Percentiles rank a stretch among this genome's conserved stretches.
phyloP scores from a whole-genome alignment of 805 yeast species.

The Saccharomycopsis oosterbeekiorum region DNA sequence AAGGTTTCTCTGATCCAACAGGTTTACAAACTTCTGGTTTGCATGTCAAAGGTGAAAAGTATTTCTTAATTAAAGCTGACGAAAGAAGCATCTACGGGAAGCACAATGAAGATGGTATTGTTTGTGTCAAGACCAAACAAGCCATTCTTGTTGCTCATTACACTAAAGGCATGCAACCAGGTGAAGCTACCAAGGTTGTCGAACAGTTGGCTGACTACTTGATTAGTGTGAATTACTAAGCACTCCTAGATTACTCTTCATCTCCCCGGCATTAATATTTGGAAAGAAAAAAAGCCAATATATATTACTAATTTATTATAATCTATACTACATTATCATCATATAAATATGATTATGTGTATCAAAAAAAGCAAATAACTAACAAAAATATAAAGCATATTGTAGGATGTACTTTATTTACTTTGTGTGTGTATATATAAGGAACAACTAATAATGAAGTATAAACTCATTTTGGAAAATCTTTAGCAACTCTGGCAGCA shows the following conservation, averaged over 20 bases:
- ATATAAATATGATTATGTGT: too few relatives aligned
- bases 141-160: slow-evolving; percentile 92
- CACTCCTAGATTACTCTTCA: not conserved
- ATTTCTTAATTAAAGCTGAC: slow-evolving; percentile 81
- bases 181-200: slow-evolving; percentile 89
- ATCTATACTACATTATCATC: not conserved
- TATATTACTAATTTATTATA: not conserved
- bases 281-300: not conserved
- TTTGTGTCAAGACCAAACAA: slow-evolving; percentile 89
- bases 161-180: slow-evolving; percentile 83
- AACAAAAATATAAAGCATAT: too few relatives aligned
- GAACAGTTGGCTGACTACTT: slow-evolving; percentile 94
- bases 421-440: too few relatives aligned
- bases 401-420: too few relatives aligned
- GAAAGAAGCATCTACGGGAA: slow-evolving; percentile 92
- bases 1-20: slow-evolving; percentile 73
- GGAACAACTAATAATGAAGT: not conserved
- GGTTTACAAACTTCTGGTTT: slow-evolving; percentile 78
- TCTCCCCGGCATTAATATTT: not conserved
- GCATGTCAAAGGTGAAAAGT: slow-evolving; percentile 76
- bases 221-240: slow-evolving; percentile 73
- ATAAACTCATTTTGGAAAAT: not conserved
- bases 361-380: too few relatives aligned
- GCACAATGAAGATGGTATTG: slow-evolving; percentile 76
- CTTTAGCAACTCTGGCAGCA: slow-evolving; percentile 34